Conservation (phyloP, 2,329 filamentous ascomycete genomes). For the Sclerotinia sclerotiorum region DNA sequence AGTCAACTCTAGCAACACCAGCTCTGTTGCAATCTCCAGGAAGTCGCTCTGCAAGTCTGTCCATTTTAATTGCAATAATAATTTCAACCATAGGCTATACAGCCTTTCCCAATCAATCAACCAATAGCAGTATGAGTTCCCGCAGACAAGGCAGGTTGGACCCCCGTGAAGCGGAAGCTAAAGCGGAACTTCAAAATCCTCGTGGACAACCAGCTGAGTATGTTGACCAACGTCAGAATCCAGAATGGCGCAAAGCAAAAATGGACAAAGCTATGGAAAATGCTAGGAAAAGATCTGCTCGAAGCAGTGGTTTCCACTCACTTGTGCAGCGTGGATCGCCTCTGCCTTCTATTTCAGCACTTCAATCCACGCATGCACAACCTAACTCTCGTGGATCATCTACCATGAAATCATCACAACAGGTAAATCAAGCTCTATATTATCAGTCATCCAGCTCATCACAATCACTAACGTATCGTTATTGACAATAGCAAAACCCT, state of each 20-base stretch:
- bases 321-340: background rate
- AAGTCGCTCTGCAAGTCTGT: background rate
- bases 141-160: background rate
- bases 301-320: background rate
- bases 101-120: background rate
- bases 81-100: background rate
- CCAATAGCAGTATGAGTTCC: background rate
- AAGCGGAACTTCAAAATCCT: background rate
- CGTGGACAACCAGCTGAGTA: background rate
- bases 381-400: background rate
- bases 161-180: background rate
- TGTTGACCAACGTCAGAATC: background rate
- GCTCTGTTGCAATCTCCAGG: background rate
- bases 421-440: background rate
- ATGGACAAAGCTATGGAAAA: background rate
- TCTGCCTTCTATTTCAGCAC: background rate
- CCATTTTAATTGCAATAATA: background rate
- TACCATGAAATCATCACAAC: background rate
- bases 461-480: background rate
- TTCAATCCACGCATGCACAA: background rate
- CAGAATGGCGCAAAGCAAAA: background rate
- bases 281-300: background rate
- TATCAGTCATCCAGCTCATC: background rate
- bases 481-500: background rate
- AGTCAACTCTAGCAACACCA: background rate